These are phyloP conservation scores for Chloropicon primus DNA, from an alignment of 139 green algal genomes.

Conservation along the genomic window DNA sequence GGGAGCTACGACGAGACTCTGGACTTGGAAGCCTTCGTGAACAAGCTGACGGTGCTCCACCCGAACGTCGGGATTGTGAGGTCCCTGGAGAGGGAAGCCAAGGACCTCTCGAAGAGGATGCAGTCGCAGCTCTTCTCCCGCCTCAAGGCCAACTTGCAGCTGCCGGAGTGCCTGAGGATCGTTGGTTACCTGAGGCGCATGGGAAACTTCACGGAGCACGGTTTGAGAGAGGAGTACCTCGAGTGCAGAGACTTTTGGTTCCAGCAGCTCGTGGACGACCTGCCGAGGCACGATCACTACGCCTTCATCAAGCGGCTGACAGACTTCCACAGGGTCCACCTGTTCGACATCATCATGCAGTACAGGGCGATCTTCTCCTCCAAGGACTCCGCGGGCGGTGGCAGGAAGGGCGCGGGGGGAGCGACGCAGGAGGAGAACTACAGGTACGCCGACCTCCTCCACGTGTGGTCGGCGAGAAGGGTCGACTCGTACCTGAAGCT, in stretches of 20 bases:
- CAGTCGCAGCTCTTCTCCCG: conserved; percentile 66
- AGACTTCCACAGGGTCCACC: conserved; percentile 84
- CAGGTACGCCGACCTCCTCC: background rate
- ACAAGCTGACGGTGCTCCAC: conserved; percentile 52
- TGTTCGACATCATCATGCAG: conserved; percentile 99
- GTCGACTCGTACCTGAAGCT: conserved; percentile 22
- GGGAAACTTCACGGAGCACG: conserved; percentile 52
- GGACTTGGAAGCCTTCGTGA: conserved; percentile 64
- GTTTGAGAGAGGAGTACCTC: conserved; percentile 43
- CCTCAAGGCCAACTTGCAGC: conserved; percentile 41
- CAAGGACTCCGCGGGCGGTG: background rate
- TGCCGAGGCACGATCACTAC: conserved; percentile 54
- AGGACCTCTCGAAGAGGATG: conserved; percentile 48
- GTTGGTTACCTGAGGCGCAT: conserved; percentile 87
- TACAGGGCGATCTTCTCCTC: conserved; percentile 90
- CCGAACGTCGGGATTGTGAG: conserved; percentile 52
- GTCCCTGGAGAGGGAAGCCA: conserved; percentile 46
- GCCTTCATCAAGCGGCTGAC: conserved; percentile 84
- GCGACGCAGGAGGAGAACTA: background rate
- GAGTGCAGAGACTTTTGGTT: background rate
- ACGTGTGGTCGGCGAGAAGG: conserved; percentile 27
- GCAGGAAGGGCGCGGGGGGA: no score
- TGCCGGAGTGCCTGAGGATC: conserved; percentile 81
- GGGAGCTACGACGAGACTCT: conserved; percentile 94
- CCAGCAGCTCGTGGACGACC: conserved; percentile 51